Base-by-base conservation (phyloP, 805 yeast species). In the Blastobotrys peoriensis region DNA sequence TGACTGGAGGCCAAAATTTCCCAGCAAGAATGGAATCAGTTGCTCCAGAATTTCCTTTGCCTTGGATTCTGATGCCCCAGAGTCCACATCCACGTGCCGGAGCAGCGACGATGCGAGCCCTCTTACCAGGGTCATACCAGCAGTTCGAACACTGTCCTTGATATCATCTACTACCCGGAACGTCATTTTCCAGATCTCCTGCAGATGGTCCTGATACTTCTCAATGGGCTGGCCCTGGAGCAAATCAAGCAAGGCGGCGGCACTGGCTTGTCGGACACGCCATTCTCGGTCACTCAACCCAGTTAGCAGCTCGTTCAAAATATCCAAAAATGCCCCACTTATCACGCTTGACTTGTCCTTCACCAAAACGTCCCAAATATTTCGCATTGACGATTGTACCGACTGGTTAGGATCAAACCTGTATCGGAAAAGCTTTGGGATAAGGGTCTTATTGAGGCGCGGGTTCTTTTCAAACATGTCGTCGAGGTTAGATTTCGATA, bases 161-260 rank as follows among this genome's bases (percentile, higher is more conserved):
- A 91, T 86, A 66, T 91, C 98, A 65, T 91, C 98, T 75, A 91
- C 76, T 0, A 78, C 76, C 57, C 98, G 74, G 66, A 91, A 89
- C 40, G 89, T 81, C 84, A 86, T 81, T 3, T 74, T 70, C 97
- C 97, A 91, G 25, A 91, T 77, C 3, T 78, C 79, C 47, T 84
- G 46, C 33, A 59, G 40, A 16, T 45, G 36, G 8, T 43, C 44
- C 33, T 44, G 52, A 54, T 81, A 83, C 10, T 60, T 65, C 8
- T 75, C 78, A 19, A 76, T 54, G 0, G 80, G 71, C 20, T 74
- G 70, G n/a, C 79, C 71, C 49, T 80, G 83, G 10, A 93, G 62
- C 16, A 91, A 63, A 51, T 86, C 88, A 25, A 76, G 67, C 44
- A 86, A 62, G 0, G 88, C 96, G 6, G 74, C 60, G 0, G 91